Evolutionary conservation across 768 basidiomycete species (phyloP).

Genomic region (Tremella mesenterica): DNA sequence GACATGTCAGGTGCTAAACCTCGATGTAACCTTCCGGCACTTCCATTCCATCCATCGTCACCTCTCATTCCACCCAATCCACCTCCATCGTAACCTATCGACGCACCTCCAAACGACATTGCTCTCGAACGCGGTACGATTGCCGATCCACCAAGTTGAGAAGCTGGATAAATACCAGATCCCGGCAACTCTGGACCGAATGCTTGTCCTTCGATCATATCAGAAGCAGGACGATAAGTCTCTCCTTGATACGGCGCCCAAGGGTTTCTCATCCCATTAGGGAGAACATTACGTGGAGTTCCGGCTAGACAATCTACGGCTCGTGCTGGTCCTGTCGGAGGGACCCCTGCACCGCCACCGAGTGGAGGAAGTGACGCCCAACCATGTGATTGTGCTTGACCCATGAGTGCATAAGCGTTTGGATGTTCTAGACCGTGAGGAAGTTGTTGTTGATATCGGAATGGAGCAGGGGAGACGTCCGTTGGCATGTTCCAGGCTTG

Average conservation of each 20-base stretch:
- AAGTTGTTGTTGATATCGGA: slow-evolving; percentile 5
- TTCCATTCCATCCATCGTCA: slow-evolving; percentile 33
- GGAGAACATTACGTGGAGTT: slow-evolving; percentile 3
- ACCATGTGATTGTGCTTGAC: not conserved
- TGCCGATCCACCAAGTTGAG: not conserved
- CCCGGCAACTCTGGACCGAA: not conserved
- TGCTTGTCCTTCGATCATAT: slow-evolving; percentile 1
- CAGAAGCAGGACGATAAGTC: slow-evolving; percentile 11
- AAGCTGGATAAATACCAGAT: not conserved
- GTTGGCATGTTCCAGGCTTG: too few relatives aligned
- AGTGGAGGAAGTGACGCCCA: slow-evolving; percentile 7
- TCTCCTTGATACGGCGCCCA: slow-evolving; percentile 27
- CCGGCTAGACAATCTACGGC: not conserved
- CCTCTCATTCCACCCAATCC: slow-evolving; percentile 5
- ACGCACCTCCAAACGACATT: not conserved
- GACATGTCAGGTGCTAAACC: slow-evolving; percentile 25
- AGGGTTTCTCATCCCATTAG: slow-evolving; percentile 27
- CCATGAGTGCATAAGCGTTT: slow-evolving; percentile 3
- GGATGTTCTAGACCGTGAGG: slow-evolving; percentile 8
- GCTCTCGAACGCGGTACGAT: not conserved
- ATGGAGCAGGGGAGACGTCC: slow-evolving; percentile 22
- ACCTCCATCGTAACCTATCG: not conserved
- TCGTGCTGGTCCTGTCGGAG: slow-evolving; percentile 4
- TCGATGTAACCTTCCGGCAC: slow-evolving; percentile 15
- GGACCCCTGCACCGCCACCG: not conserved